A percentile compares a stretch with the other conserved stretches of the same genome.
Conservation (phyloP, 164 flowering plant genomes). For the Nymphaea colorata region DNA sequence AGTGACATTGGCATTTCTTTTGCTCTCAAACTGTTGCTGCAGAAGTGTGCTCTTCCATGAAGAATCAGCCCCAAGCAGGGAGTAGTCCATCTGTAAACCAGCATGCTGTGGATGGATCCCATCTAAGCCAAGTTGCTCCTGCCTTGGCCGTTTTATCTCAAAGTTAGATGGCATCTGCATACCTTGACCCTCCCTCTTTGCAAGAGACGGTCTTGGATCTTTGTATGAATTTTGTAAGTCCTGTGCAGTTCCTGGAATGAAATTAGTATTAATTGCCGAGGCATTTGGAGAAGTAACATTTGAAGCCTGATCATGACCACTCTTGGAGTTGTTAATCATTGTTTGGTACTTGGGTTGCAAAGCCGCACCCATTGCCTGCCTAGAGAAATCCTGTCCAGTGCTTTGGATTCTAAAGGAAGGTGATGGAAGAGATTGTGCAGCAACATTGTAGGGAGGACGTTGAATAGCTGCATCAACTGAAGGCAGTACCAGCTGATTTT, state of each 20-base stretch:
- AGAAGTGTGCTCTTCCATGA: conserved; percentile 53
- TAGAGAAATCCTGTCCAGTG: conserved; percentile 33
- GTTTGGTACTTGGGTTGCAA: conserved; percentile 39
- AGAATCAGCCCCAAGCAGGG: conserved; percentile 42
- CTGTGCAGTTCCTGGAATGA: conserved; percentile 34
- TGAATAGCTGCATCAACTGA: conserved; percentile 27
- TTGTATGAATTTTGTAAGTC: conserved; percentile 52
- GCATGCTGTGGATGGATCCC: conserved; percentile 32
- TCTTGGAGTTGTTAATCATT: conserved; percentile 30
- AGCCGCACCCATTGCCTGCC: conserved; percentile 27
- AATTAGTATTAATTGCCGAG: conserved; percentile 17
- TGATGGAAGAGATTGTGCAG: conserved; percentile 26
- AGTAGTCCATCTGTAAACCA: conserved; percentile 30
- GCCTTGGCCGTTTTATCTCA: conserved; percentile 44
- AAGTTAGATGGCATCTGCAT: conserved; percentile 41
- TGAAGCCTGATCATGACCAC: conserved; percentile 37
- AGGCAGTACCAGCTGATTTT: conserved; percentile 26
- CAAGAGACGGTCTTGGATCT: conserved; percentile 32
- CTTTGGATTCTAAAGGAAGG: conserved; percentile 26
- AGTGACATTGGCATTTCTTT: conserved; percentile 29
- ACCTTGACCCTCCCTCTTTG: conserved; percentile 64
- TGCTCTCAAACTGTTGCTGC: conserved; percentile 44
- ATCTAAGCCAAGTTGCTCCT: conserved; percentile 29
- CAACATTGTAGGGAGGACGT: conserved; percentile 28
- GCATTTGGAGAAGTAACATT: conserved; percentile 26